Conservation (phyloP, 495 filamentous ascomycete genomes). For the Melanomma pulvis-pyrius region DNA sequence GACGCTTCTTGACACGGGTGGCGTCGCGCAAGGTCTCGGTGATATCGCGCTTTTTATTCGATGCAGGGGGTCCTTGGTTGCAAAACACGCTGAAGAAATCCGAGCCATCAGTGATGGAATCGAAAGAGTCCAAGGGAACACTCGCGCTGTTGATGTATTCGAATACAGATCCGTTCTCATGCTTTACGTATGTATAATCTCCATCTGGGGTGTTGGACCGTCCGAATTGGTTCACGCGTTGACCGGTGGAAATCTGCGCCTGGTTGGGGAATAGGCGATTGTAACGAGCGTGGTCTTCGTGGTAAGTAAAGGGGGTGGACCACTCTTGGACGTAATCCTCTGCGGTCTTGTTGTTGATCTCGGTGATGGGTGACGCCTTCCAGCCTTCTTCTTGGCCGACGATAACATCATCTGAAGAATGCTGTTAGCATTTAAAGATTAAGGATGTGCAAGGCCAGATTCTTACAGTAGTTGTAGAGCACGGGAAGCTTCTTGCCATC, state of each 20-base stretch:
- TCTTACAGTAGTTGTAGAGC: slow-evolving; percentile 32
- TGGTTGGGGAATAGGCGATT: slow-evolving; percentile 52
- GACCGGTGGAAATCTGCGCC: slow-evolving; percentile 24
- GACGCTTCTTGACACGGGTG: slow-evolving; percentile 13
- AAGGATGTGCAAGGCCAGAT: neutral
- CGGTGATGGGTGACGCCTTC: slow-evolving; percentile 18
- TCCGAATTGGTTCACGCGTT: slow-evolving; percentile 5
- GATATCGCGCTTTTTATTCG: slow-evolving; percentile 6
- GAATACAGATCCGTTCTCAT: slow-evolving; percentile 48
- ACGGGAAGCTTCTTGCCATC: slow-evolving; percentile 34
- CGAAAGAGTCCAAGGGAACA: slow-evolving; percentile 33
- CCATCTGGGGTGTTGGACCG: slow-evolving; percentile 13
- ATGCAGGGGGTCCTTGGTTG: slow-evolving; percentile 21
- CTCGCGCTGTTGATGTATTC: slow-evolving; percentile 47
- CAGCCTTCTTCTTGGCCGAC: slow-evolving; percentile 22
- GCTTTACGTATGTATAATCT: slow-evolving; percentile 48
- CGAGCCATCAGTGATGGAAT: slow-evolving; percentile 24
- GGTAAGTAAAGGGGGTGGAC: slow-evolving; percentile 42
- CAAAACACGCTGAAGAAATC: slow-evolving; percentile 31
- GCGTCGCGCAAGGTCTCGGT: neutral
- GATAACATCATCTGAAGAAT: slow-evolving; percentile 25
- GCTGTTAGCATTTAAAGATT: neutral
- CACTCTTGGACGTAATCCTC: slow-evolving; percentile 42
- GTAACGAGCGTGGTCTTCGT: slow-evolving; percentile 54
- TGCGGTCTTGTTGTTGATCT: slow-evolving; percentile 48